Base-by-base conservation (phyloP, 2,329 filamentous ascomycete species). In the Pseudogymnoascus sp. region DNA sequence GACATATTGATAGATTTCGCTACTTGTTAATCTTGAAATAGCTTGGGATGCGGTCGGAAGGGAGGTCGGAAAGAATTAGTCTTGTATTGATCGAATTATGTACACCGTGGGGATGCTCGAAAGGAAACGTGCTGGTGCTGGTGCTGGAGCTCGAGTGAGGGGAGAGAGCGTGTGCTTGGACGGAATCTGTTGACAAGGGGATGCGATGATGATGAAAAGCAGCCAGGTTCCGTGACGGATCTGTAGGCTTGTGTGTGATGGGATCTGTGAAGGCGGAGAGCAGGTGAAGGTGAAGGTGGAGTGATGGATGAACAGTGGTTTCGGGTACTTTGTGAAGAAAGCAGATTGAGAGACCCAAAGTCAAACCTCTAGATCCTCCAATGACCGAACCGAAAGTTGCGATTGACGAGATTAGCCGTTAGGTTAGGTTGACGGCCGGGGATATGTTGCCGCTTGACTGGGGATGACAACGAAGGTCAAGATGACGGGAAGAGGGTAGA, bases 81-180 rank as follows among this genome's bases (percentile, higher is more conserved):
- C 77, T 74, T 82, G 78, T 76, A 78, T 80, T 82, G 78, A 74
- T 74, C 72, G 74, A 67, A 68, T 78, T 90, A 90, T 89, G 81
- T 91, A 91, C 88, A 92, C 89, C 89, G 84, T 81, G 79, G 82
- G 82, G 83, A 81, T 84, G 86, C 88, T 86, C 81, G 77, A 90
- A 91, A 79, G 86, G 91, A 92, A 92, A 91, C 87, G 85, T 89
- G 89, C 86, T 90, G 88, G 87, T 92, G 88, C 74, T 78, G 61
- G 64, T 65, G 67, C 34, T 38, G 55, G 34, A 37, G 55, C 68
- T 71, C 68, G 68, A 64, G 61, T 65, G 66, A 68, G 66, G 65
- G 69, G 65, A 66, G 45, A 65, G 67, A 67, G 69, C 66, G 66
- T 67, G 69, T 71, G 69, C 65, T 70, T 67, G 64, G 66, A 66